Evolutionary conservation across 352 stramenopile genomes (phyloP), one percentile per base, ranked within the genome.

Genomic region (Plasmopara muralis): DNA sequence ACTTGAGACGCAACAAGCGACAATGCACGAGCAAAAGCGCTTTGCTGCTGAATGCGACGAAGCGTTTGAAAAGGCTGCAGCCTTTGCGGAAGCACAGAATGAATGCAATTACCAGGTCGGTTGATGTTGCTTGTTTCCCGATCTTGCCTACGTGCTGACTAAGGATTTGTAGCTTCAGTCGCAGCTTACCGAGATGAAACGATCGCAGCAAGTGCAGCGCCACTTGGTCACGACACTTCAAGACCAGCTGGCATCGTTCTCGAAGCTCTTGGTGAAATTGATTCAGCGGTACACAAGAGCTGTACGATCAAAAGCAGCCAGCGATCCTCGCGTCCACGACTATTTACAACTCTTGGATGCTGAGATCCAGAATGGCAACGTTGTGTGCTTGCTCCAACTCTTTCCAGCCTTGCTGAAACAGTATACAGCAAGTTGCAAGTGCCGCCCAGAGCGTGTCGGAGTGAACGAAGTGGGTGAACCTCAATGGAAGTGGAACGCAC

Each of bases 361-460:
- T 13, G 60, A 67, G 46, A 15, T 66, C 2, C 49, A 64, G 37
- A 54, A 56, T 25, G 70, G 70, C 4, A 67, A 85, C 25, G 33
- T 80, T 0, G 37, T 75, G 20, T 40, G 66, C 39, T 59, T 83
- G 60, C 49, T 86, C 43, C 74, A 78, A 18, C 39, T 77, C 12
- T 78, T 86, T 12, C 70, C 77, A 5, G 50, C 59, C 16, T 49
- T 85, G 16, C 40, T 88, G 44, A 71, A 86, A 50, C 58, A 76
- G 18, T 79, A 75, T 29, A 48, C 74, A 13, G 39, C 47, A 0
- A 48, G 13, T 2, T 62, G 44, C 13, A 53, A n/a, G 5, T 25
- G 25, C 1, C 20, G 40, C 10, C 9, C 20, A 6, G 4, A 48
- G 0, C 33, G 39, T 18, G 12, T 18, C 18, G 1, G 29, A 31